These are phyloP conservation scores for Viridothelium virens DNA, from an alignment of 495 filamentous ascomycete genomes.

Conservation along the genomic window DNA sequence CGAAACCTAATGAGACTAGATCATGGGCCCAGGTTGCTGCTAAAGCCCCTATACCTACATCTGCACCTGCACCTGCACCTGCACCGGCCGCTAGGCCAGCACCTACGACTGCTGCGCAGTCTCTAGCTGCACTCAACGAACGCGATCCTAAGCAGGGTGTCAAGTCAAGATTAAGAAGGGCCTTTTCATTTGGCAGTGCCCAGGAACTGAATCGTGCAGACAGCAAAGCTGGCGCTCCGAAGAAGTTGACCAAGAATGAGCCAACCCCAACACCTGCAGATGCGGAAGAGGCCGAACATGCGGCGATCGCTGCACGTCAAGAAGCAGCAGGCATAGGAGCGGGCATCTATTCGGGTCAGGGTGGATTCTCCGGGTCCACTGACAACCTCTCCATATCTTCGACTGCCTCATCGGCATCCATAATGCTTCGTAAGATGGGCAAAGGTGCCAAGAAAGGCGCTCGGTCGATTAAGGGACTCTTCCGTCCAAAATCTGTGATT, in stretches of 20 bases:
- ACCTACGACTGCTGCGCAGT: constrained; percentile 66
- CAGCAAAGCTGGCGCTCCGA: constrained; percentile 59
- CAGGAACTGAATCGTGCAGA: constrained; percentile 71
- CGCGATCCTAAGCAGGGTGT: constrained; percentile 67
- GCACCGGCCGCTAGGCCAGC: constrained; percentile 21
- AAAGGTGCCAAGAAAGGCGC: constrained; percentile 90
- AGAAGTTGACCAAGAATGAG: constrained; percentile 43
- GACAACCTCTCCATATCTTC: constrained; percentile 97
- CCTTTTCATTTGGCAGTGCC: constrained; percentile 95
- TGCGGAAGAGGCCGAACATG: constrained; percentile 75
- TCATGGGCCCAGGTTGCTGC: constrained; percentile 17
- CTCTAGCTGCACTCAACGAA: constrained; percentile 72
- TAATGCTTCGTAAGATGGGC: constrained; percentile 99
- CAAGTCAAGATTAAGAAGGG: constrained; percentile 81
- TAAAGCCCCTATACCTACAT: constrained; percentile 19
- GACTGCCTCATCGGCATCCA: constrained; percentile 92
- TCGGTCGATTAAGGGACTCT: constrained; percentile 85
- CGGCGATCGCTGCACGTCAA: constrained; percentile 82
- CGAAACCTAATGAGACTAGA: constrained; percentile 22
- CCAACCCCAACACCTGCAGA: constrained; percentile 39
- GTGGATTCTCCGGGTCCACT: constrained; percentile 80
- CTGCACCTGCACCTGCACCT: constrained; percentile 22
- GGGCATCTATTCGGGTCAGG: constrained; percentile 87
- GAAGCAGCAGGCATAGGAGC: constrained; percentile 86
- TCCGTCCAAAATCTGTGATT: constrained; percentile 86